phyloP scores from a whole-genome alignment of 768 basidiomycete genomes.

The Tylopilus sp. region DNA sequence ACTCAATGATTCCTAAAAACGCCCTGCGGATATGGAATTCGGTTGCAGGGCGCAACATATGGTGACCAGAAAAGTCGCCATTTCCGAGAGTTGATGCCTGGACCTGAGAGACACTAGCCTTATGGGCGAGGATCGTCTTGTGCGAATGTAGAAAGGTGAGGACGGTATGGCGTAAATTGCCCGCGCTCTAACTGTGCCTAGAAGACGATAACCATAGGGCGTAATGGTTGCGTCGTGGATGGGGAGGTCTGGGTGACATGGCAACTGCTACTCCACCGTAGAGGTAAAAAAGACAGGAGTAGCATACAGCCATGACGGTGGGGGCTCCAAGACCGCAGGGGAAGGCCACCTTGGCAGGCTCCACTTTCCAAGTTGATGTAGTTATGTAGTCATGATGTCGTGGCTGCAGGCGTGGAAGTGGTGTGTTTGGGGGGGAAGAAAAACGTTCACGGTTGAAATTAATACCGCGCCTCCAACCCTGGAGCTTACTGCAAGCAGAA shows the following conservation, averaged over 20 bases:
- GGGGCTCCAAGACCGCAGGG: not conserved
- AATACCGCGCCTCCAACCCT: not conserved
- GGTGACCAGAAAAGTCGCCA: not conserved
- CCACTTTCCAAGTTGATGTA: constrained; percentile 8
- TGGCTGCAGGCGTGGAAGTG: not conserved
- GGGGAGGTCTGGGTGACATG: not conserved
- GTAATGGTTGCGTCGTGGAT: too few relatives aligned
- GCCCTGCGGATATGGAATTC: not conserved
- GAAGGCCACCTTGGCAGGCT: not conserved
- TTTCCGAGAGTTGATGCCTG: not conserved
- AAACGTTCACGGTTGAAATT: not conserved
- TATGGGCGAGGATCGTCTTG: not conserved
- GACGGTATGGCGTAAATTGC: too few relatives aligned
- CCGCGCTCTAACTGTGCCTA: too few relatives aligned
- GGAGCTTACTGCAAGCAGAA: not conserved
- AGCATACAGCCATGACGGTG: not conserved
- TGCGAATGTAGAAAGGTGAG: not conserved
- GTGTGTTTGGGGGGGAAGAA: not conserved
- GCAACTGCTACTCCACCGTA: not conserved
- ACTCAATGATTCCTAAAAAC: not conserved
- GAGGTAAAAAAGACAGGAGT: not conserved
- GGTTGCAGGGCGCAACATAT: not conserved
- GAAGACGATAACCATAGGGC: too few relatives aligned
- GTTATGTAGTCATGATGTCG: not conserved
- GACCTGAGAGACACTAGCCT: not conserved